A percentile compares a stretch with the other conserved stretches of the same genome.
These are phyloP conservation scores for Mycosarcoma maydis DNA, from an alignment of 1,284 basidiomycete species.

Conservation along the genomic window DNA sequence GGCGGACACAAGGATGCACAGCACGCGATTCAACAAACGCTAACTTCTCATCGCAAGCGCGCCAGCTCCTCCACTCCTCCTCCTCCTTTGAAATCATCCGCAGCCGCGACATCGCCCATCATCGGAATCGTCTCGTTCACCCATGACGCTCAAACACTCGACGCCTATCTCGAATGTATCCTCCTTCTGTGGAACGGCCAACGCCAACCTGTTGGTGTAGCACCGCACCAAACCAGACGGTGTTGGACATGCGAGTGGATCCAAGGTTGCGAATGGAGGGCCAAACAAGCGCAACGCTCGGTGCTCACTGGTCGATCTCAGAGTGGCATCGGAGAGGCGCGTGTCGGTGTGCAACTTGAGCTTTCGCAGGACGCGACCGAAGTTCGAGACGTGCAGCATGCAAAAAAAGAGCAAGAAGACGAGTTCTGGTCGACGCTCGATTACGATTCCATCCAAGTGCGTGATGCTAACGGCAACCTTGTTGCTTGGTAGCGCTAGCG, in stretches of 20 bases:
- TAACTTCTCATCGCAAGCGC: conserved; percentile 4
- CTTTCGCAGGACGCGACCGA: too few species aligned
- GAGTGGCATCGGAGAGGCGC: too few species aligned
- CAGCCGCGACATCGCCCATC: conserved; percentile 4
- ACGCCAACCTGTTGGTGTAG: conserved; percentile 44
- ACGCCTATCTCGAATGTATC: conserved; percentile 35
- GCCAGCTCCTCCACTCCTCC: not conserved
- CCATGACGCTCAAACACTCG: conserved; percentile 24
- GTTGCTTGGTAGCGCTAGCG: conserved; percentile 27
- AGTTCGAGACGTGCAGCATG: not conserved
- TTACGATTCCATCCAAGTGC: conserved; percentile 12
- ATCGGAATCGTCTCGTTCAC: conserved; percentile 46
- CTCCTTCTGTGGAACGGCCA: conserved; percentile 50
- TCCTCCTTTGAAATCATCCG: not conserved
- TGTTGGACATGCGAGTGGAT: conserved; percentile 60
- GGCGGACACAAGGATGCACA: conserved; percentile 20
- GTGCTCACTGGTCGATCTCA: too few species aligned
- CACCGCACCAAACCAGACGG: conserved; percentile 29
- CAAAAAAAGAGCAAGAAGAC: conserved; percentile 19
- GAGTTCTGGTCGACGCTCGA: conserved; percentile 36
- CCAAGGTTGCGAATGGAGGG: conserved; percentile 62
- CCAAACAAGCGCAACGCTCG: not conserved
- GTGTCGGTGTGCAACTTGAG: not conserved
- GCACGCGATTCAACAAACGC: conserved; percentile 8
- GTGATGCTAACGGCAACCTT: conserved; percentile 21